These are phyloP conservation scores for Coemansia sp. DNA, from an alignment of 192 early-diverging fungal genomes.

Conservation along the genomic window DNA sequence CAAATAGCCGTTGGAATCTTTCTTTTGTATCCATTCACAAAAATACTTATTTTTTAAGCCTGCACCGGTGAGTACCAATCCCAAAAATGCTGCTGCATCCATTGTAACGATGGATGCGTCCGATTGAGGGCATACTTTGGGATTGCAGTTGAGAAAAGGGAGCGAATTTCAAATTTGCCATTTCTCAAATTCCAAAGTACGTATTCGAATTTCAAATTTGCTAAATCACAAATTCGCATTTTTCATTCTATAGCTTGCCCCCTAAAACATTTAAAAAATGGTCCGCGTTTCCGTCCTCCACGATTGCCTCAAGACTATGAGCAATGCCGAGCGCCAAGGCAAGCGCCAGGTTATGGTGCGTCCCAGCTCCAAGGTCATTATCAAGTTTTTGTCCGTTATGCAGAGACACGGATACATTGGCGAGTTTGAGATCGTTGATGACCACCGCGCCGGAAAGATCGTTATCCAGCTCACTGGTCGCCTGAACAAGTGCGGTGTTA, in stretches of 20 bases:
- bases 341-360: slow-evolving; percentile 98
- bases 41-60: slow-evolving; percentile 1
- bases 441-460: slow-evolving; percentile 97
- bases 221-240: not conserved
- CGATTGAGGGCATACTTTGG: slow-evolving; percentile 20
- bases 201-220: not conserved
- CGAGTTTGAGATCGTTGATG: slow-evolving; percentile 98
- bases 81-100: slow-evolving; percentile 25
- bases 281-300: slow-evolving; percentile 95
- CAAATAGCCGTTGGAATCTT: slow-evolving; percentile 2
- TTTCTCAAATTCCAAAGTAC: not conserved
- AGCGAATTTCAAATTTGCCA: not conserved
- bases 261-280: slow-evolving; percentile 65
- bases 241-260: not conserved
- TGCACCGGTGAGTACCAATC: slow-evolving; percentile 18
- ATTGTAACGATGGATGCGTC: not conserved
- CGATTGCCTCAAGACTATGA: slow-evolving; percentile 98
- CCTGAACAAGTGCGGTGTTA: slow-evolving; percentile 99
- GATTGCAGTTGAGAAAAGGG: slow-evolving; percentile 1
- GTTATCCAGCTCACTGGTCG: slow-evolving; percentile 98
- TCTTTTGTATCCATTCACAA: not conserved
- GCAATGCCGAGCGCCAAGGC: slow-evolving; percentile 98
- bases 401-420: slow-evolving; percentile 99
- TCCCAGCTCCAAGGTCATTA: slow-evolving; percentile 97
- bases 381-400: slow-evolving; percentile 99